A percentile compares a stretch with the other conserved stretches of the same genome.
Evolutionary conservation across 2,329 filamentous ascomycete genomes (phyloP).

Genomic region (Diplodia corticola): DNA sequence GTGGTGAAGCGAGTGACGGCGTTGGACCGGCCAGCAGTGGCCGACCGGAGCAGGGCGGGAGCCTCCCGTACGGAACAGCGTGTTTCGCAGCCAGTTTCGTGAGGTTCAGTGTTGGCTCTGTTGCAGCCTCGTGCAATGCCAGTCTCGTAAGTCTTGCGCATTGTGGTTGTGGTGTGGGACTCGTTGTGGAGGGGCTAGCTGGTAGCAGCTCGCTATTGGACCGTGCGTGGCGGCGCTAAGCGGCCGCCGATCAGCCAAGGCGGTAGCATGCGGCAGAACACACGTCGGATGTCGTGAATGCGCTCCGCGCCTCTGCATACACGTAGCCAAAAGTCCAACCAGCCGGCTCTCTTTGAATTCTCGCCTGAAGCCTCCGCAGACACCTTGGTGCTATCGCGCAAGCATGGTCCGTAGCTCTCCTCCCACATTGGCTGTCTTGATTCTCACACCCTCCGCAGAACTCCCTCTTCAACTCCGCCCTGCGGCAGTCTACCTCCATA

Average conservation of each 20-base stretch:
- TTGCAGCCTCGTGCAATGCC: too few relatives aligned
- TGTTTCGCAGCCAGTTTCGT: too few relatives aligned
- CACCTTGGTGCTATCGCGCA: not conserved
- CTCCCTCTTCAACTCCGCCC: slow-evolving; percentile 79
- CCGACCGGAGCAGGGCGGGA: too few relatives aligned
- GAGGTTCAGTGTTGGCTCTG: too few relatives aligned
- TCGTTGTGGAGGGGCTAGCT: too few relatives aligned
- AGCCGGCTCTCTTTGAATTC: not conserved
- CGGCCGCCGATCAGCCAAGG: slow-evolving; percentile 11
- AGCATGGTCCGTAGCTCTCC: slow-evolving; percentile 10
- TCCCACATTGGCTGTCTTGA: not conserved
- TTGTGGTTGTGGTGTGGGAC: too few relatives aligned
- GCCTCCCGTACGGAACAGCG: too few relatives aligned
- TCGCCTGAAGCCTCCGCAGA: not conserved
- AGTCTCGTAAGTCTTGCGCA: too few relatives aligned
- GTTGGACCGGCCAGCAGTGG: not conserved
- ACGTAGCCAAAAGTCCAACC: slow-evolving; percentile 6
- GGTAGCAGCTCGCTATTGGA: too few relatives aligned
- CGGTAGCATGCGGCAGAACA: slow-evolving; percentile 1
- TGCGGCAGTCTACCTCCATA: slow-evolving; percentile 80
- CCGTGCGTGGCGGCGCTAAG: too few relatives aligned
- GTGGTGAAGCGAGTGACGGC: not conserved
- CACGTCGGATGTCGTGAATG: slow-evolving; percentile 3
- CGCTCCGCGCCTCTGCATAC: slow-evolving; percentile 14
- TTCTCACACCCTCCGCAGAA: slow-evolving; percentile 56